phyloP scores from a whole-genome alignment of 352 stramenopile genomes.

The Phytopythium vexans region DNA sequence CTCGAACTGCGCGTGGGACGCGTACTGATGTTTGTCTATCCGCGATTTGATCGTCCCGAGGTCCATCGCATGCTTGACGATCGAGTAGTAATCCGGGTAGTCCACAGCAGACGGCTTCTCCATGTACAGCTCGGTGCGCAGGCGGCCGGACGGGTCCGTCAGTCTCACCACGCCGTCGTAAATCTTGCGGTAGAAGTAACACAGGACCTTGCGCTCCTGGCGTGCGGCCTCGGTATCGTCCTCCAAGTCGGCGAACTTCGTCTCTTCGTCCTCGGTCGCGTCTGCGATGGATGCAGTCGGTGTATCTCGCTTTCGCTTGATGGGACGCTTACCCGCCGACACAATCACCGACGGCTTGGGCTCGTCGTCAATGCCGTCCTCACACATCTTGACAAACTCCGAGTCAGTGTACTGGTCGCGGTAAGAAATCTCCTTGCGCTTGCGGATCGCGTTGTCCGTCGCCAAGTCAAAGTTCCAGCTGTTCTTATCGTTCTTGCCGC shows the following conservation, averaged over 20 bases:
- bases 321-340: conserved; percentile 15
- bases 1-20: conserved; percentile 62
- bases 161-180: conserved; percentile 83
- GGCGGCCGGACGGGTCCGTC: conserved; percentile 57
- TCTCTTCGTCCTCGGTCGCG: conserved; percentile 15
- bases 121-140: conserved; percentile 72
- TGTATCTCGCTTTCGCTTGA: conserved; percentile 31
- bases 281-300: conserved; percentile 7
- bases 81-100: conserved; percentile 89
- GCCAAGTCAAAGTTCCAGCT: conserved; percentile 64
- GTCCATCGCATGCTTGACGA: conserved; percentile 87
- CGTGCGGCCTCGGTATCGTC: conserved; percentile 46
- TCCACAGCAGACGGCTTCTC: conserved; percentile 76
- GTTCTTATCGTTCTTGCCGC: conserved; percentile 53
- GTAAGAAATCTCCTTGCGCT: conserved; percentile 85
- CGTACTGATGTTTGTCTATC: conserved; percentile 67
- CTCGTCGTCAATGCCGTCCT: conserved; percentile 70
- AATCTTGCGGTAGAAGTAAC: conserved; percentile 83
- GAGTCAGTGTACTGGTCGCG: conserved; percentile 83
- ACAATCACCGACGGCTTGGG: conserved; percentile 23
- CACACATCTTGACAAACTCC: conserved; percentile 87
- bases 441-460: conserved; percentile 41
- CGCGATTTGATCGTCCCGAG: conserved; percentile 83
- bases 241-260: conserved; percentile 20
- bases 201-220: conserved; percentile 59